Percentiles rank a stretch among this genome's conserved stretches.
Conservation (phyloP, 2,329 filamentous ascomycete genomes). For the Nakataea oryzae region DNA sequence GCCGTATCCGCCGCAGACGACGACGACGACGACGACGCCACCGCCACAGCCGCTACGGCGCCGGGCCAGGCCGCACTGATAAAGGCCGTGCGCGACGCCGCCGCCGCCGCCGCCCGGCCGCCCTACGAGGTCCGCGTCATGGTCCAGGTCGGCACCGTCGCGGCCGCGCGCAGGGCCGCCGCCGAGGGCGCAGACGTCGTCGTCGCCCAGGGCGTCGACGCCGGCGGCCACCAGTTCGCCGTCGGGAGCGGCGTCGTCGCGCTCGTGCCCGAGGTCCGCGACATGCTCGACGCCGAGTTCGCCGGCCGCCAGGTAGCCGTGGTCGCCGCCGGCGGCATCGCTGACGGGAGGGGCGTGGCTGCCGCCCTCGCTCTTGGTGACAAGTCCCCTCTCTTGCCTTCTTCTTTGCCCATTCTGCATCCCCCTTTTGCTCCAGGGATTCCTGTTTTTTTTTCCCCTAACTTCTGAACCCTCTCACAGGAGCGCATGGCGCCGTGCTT, state of each 20-base stretch:
- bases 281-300: constrained; percentile 30
- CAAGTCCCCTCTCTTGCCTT: constrained; percentile 7
- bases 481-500: constrained; percentile 32
- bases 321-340: constrained; percentile 50
- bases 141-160: constrained; percentile 51
- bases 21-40: constrained; percentile 20
- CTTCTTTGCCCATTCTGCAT: not conserved
- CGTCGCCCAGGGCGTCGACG: constrained; percentile 53
- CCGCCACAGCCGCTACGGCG: constrained; percentile 23
- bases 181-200: constrained; percentile 43
- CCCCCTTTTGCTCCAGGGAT: too few species aligned
- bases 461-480: constrained; percentile 12
- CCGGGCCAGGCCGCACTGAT: constrained; percentile 26
- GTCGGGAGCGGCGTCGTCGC: constrained; percentile 42
- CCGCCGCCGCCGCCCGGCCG: constrained; percentile 30
- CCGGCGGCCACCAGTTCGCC: constrained; percentile 51
- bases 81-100: constrained; percentile 19
- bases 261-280: constrained; percentile 46
- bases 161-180: constrained; percentile 38
- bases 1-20: constrained; percentile 42
- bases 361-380: constrained; percentile 44
- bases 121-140: constrained; percentile 14
- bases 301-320: constrained; percentile 24
- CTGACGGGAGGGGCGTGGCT: constrained; percentile 42
- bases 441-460: too few species aligned